A percentile compares a stretch with the other conserved stretches of the same genome.
phyloP scores from a whole-genome alignment of 2,329 filamentous ascomycete species.

The Curvularia verruculosa region DNA sequence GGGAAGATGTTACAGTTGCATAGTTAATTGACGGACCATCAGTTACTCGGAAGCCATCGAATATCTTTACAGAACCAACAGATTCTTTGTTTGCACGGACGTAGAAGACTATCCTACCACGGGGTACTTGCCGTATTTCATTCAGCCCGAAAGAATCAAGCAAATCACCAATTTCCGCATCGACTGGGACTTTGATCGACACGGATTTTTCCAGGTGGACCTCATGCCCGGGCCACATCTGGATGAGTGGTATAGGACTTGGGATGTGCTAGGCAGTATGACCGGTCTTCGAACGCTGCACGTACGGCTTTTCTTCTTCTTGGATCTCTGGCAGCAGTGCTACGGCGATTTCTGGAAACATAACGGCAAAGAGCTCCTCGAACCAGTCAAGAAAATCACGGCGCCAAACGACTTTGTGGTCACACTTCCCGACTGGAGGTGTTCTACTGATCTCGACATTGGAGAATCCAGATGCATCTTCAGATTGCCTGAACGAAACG shows the following conservation, averaged over 20 bases:
- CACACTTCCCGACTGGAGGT: conserved; percentile 23
- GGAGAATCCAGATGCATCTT: conserved; percentile 19
- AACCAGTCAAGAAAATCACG: conserved; percentile 22
- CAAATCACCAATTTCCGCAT: conserved; percentile 25
- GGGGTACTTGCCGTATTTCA: conserved; percentile 25
- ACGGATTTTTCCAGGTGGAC: conserved; percentile 11
- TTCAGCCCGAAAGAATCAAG: conserved; percentile 27
- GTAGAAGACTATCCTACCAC: conserved; percentile 20
- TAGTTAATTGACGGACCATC: conserved; percentile 1
- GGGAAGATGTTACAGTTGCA: background rate
- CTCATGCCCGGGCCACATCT: conserved; percentile 1
- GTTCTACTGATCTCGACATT: conserved; percentile 18
- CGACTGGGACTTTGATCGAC: conserved; percentile 23
- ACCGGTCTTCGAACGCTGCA: conserved; percentile 25
- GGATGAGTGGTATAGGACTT: conserved; percentile 23
- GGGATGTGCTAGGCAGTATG: conserved; percentile 23
- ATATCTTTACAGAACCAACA: conserved; percentile 28
- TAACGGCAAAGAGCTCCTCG: conserved; percentile 16
- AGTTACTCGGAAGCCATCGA: conserved; percentile 37
- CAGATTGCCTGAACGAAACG: conserved; percentile 8
- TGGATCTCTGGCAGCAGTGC: conserved; percentile 8
- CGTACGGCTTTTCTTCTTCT: conserved; percentile 17
- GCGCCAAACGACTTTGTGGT: conserved; percentile 23
- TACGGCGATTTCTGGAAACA: conserved; percentile 23
- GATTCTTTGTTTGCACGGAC: conserved; percentile 24